Evolutionary conservation across 768 basidiomycete species (phyloP).

Genomic region (Paxillus rubicundulus): DNA sequence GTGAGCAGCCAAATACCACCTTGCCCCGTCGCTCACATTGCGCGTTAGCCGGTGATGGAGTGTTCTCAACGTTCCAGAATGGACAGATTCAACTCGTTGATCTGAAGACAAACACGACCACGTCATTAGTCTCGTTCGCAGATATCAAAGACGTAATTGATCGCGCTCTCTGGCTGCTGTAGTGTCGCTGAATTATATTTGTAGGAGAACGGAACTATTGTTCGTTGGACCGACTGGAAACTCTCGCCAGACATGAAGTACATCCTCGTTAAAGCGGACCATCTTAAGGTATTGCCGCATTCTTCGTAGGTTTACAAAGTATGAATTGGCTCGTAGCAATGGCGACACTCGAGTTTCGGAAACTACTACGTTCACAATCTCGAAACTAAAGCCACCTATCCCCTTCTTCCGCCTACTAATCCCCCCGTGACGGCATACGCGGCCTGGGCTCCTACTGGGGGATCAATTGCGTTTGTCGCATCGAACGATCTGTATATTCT

Average conservation of each 20-base stretch:
- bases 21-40: slow-evolving; percentile 4
- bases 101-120: slow-evolving; percentile 70
- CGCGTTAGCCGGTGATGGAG: slow-evolving; percentile 84
- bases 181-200: slow-evolving; percentile 2
- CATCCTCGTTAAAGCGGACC: slow-evolving; percentile 75
- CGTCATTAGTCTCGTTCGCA: slow-evolving; percentile 49
- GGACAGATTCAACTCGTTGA: slow-evolving; percentile 78
- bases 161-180: neutral
- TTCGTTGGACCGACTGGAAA: slow-evolving; percentile 64
- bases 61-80: slow-evolving; percentile 65
- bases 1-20: slow-evolving; percentile 40
- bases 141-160: slow-evolving; percentile 65
- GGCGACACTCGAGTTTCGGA: slow-evolving; percentile 87
- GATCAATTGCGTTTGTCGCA: slow-evolving; percentile 83
- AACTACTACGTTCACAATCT: slow-evolving; percentile 94
- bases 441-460: slow-evolving; percentile 79
- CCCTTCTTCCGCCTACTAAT: slow-evolving; percentile 63
- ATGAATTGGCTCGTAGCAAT: slow-evolving; percentile 59
- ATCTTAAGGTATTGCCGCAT: slow-evolving; percentile 55
- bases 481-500: slow-evolving; percentile 89
- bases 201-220: slow-evolving; percentile 53
- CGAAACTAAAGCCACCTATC: slow-evolving; percentile 60
- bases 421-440: slow-evolving; percentile 79
- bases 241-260: slow-evolving; percentile 91
- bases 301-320: neutral